phyloP scores from a whole-genome alignment of 805 yeast genomes.

The Limtongozyma cylindracea region DNA sequence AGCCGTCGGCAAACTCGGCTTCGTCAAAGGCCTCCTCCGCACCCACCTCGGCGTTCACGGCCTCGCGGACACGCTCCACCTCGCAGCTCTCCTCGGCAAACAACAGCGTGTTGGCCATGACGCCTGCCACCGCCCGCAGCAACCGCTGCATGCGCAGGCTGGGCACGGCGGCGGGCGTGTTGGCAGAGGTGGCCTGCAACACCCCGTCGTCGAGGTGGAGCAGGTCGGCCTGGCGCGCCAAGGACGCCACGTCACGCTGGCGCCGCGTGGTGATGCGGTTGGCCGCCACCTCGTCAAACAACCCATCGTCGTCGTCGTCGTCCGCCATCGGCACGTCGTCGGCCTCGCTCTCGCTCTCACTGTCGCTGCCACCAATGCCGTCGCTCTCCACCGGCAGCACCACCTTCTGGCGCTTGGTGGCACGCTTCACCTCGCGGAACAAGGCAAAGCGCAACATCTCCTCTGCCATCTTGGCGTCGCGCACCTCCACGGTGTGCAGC shows the following conservation, averaged over 20 bases:
- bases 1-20: slow-evolving; percentile 9
- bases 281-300: slow-evolving; percentile 1
- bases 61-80: slow-evolving; percentile 7
- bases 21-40: slow-evolving; percentile 13
- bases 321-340: slow-evolving; percentile 2
- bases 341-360: too few species aligned
- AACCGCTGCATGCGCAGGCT: slow-evolving; percentile 10
- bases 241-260: slow-evolving; percentile 3
- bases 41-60: slow-evolving; percentile 10
- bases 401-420: slow-evolving; percentile 7
- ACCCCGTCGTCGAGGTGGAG: slow-evolving; percentile 5
- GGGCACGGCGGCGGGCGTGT: slow-evolving; percentile 2
- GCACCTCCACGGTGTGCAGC: slow-evolving; percentile 42
- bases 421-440: slow-evolving; percentile 39
- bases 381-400: slow-evolving; percentile 5
- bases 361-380: too few species aligned
- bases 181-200: slow-evolving; percentile 2
- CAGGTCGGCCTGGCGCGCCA: slow-evolving; percentile 7
- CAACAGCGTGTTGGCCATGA: slow-evolving; percentile 9
- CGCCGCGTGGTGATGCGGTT: slow-evolving; percentile 1
- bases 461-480: slow-evolving; percentile 74
- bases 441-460: slow-evolving; percentile 65
- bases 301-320: neutral
- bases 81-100: slow-evolving; percentile 10
- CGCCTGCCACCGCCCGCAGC: slow-evolving; percentile 8